phyloP scores from a whole-genome alignment of 2,329 filamentous ascomycete genomes.

The Plectosphaerella sp. region DNA sequence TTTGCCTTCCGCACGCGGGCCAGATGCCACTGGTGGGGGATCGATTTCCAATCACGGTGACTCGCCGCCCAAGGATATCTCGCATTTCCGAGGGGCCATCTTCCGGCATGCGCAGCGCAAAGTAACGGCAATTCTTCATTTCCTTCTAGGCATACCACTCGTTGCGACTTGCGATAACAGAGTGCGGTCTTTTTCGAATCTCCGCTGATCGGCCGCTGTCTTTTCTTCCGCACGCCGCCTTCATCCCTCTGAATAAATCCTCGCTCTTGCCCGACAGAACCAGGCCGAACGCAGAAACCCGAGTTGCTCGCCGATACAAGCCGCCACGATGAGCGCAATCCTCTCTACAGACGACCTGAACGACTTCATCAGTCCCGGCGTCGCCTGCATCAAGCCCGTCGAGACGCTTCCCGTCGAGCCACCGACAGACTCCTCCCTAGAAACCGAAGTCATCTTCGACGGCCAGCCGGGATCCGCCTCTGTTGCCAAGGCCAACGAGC shows the following conservation, averaged over 20 bases:
- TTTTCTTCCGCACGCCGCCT: background rate
- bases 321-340: constrained; percentile 82
- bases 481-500: constrained; percentile 49
- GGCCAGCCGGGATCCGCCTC: constrained; percentile 60
- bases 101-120: background rate
- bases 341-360: constrained; percentile 95
- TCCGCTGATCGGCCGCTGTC: background rate
- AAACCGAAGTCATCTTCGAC: constrained; percentile 90
- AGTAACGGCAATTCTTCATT: background rate
- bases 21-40: constrained; percentile 10
- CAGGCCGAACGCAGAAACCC: background rate
- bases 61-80: constrained; percentile 1
- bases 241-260: background rate
- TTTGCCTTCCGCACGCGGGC: background rate
- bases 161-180: background rate
- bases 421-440: constrained; percentile 27
- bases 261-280: no score
- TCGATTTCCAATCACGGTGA: constrained; percentile 12
- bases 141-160: no score
- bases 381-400: constrained; percentile 96
- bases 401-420: constrained; percentile 74
- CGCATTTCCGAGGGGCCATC: constrained; percentile 9
- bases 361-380: constrained; percentile 96
- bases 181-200: background rate
- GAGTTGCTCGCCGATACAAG: background rate